Evolutionary conservation across 345 rosid genomes (phyloP).

Genomic region (Bruguiera sexangula): DNA sequence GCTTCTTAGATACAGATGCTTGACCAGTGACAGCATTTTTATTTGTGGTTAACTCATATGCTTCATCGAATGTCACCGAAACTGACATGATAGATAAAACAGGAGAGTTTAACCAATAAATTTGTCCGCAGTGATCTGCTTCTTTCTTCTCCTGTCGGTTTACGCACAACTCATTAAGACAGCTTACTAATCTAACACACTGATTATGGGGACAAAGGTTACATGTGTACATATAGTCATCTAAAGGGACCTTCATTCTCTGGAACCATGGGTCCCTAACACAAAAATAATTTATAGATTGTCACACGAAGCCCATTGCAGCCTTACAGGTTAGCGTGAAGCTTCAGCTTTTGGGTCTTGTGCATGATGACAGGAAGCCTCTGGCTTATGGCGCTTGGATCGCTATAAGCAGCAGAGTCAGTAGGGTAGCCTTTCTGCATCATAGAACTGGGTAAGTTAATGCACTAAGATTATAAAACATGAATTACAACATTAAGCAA

Average conservation of each 20-base stretch:
- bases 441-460: background rate
- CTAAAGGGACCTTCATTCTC: background rate
- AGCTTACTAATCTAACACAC: constrained; percentile 9
- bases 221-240: constrained; percentile 8
- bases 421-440: constrained; percentile 85
- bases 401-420: constrained; percentile 72
- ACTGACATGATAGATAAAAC: background rate
- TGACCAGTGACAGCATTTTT: background rate
- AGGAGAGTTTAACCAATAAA: background rate
- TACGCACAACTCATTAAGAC: constrained; percentile 1
- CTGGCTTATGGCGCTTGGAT: constrained; percentile 81
- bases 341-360: constrained; percentile 63
- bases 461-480: background rate
- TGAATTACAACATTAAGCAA: background rate
- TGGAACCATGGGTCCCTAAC: background rate
- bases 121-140: background rate
- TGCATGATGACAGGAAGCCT: constrained; percentile 78
- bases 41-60: background rate
- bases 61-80: background rate
- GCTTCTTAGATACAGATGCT: no score
- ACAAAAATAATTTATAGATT: background rate
- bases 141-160: constrained; percentile 5
- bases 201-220: background rate
- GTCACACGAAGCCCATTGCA: constrained; percentile 19
- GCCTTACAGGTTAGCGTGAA: constrained; percentile 38